A percentile compares a stretch with the other conserved stretches of the same genome.
These are phyloP conservation scores for Globisporangium splendens DNA, from an alignment of 352 stramenopile species.

Conservation along the genomic window DNA sequence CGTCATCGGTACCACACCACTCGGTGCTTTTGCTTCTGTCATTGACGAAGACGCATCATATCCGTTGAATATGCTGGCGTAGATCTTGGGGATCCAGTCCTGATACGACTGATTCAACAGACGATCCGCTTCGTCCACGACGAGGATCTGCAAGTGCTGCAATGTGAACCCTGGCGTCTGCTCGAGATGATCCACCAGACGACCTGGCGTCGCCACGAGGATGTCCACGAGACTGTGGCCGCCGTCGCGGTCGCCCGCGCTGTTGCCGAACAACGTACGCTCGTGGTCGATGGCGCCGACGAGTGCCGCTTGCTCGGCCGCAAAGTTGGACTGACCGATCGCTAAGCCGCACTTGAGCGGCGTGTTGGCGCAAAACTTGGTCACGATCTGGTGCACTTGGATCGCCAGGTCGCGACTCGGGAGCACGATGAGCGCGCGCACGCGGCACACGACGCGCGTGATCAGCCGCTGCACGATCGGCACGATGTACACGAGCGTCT, in stretches of 20 bases:
- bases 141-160: slow-evolving; percentile 95
- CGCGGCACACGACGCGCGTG: slow-evolving; percentile 69
- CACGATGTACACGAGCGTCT: slow-evolving; percentile 97
- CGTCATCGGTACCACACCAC: slow-evolving; percentile 30
- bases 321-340: slow-evolving; percentile 90
- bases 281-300: slow-evolving; percentile 46
- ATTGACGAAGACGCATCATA: slow-evolving; percentile 38
- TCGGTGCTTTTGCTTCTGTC: slow-evolving; percentile 10
- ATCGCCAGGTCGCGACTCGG: slow-evolving; percentile 95
- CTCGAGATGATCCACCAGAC: slow-evolving; percentile 96
- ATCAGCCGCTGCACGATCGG: slow-evolving; percentile 93
- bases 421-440: slow-evolving; percentile 95
- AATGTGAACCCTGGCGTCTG: slow-evolving; percentile 97
- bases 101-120: slow-evolving; percentile 97
- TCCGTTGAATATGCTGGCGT: slow-evolving; percentile 75
- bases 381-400: slow-evolving; percentile 83
- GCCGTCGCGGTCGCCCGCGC: slow-evolving; percentile 24
- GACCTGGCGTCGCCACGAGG: slow-evolving; percentile 95
- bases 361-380: slow-evolving; percentile 59
- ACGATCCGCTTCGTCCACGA: slow-evolving; percentile 97
- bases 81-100: slow-evolving; percentile 95
- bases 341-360: slow-evolving; percentile 88
- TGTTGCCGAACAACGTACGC: slow-evolving; percentile 24
- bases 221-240: slow-evolving; percentile 92
- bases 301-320: slow-evolving; percentile 69